A percentile compares a stretch with the other conserved stretches of the same genome.
These are phyloP conservation scores for Diaporthe sp. DNA, from an alignment of 2,329 filamentous ascomycete species.

Conservation along the genomic window DNA sequence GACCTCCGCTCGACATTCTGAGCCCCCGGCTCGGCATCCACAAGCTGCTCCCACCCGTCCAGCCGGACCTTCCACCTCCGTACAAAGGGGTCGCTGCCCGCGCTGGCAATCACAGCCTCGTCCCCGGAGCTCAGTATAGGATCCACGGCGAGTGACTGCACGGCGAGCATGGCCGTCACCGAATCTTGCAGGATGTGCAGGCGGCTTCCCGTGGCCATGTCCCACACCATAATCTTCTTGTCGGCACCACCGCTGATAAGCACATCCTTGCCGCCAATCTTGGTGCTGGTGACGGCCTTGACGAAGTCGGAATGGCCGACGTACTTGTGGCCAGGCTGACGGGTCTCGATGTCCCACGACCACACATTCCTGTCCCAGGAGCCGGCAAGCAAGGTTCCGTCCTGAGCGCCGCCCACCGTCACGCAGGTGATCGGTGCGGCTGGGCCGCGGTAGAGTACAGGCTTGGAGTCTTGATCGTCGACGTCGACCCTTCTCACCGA, in stretches of 20 bases:
- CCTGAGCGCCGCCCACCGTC: constrained; percentile 71
- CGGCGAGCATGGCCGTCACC: constrained; percentile 77
- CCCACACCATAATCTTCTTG: constrained; percentile 88
- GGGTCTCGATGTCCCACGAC: constrained; percentile 80
- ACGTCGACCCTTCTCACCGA: constrained; percentile 80
- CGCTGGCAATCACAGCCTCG: constrained; percentile 77
- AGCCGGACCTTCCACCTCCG: constrained; percentile 79
- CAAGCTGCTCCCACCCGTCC: constrained; percentile 67
- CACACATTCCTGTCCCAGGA: constrained; percentile 96
- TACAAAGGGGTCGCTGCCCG: constrained; percentile 85
- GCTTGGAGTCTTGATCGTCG: constrained; percentile 64
- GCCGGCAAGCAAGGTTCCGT: constrained; percentile 81
- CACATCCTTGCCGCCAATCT: constrained; percentile 71
- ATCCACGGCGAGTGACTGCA: constrained; percentile 86
- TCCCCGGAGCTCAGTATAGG: constrained; percentile 67
- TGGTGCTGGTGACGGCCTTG: constrained; percentile 79
- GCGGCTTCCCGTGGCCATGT: constrained; percentile 75
- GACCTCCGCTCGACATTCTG: constrained; percentile 60
- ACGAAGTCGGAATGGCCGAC: constrained; percentile 92
- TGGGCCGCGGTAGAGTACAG: constrained; percentile 77
- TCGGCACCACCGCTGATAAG: constrained; percentile 84
- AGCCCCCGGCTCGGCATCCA: constrained; percentile 59
- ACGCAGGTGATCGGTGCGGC: constrained; percentile 85
- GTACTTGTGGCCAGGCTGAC: constrained; percentile 69
- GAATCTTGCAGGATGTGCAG: constrained; percentile 86